These are phyloP conservation scores for Spizellomyces sp. DNA, from an alignment of 192 early-diverging fungal genomes.

Conservation along the genomic window DNA sequence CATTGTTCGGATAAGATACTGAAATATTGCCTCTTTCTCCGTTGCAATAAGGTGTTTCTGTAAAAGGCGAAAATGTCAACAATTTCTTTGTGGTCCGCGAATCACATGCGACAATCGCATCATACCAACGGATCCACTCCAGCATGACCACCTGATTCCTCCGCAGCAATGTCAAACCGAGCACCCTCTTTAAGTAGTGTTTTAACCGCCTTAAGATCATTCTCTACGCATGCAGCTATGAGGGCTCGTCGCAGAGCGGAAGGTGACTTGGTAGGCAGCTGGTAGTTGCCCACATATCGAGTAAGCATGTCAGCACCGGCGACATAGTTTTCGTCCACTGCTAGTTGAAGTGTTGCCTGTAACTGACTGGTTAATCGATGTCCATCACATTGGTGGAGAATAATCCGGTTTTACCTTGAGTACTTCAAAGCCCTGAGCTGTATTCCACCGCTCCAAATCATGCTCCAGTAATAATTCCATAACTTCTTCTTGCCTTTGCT, in stretches of 20 bases:
- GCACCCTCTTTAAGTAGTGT: conserved; percentile 17
- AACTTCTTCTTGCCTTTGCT: conserved; percentile 12
- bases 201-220: conserved; percentile 11
- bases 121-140: conserved; percentile 19
- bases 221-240: conserved; percentile 6
- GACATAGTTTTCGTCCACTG: conserved; percentile 14
- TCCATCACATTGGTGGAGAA: not conserved
- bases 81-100: not conserved
- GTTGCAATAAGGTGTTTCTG: conserved; percentile 14
- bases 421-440: conserved; percentile 7
- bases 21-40: conserved; percentile 5
- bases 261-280: conserved; percentile 11
- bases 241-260: conserved; percentile 14
- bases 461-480: conserved; percentile 16
- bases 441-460: conserved; percentile 18
- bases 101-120: not conserved
- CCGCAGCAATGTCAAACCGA: not conserved
- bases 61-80: not conserved
- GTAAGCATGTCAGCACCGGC: not conserved
- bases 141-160: not conserved
- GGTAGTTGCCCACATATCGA: conserved; percentile 2
- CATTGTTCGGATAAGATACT: not conserved
- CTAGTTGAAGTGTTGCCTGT: conserved; percentile 7
- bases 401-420: not conserved
- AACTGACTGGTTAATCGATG: not conserved